Evolutionary conservation across 169 alveolate genomes (phyloP).

Genomic region (Besnoitia besnoiti): DNA sequence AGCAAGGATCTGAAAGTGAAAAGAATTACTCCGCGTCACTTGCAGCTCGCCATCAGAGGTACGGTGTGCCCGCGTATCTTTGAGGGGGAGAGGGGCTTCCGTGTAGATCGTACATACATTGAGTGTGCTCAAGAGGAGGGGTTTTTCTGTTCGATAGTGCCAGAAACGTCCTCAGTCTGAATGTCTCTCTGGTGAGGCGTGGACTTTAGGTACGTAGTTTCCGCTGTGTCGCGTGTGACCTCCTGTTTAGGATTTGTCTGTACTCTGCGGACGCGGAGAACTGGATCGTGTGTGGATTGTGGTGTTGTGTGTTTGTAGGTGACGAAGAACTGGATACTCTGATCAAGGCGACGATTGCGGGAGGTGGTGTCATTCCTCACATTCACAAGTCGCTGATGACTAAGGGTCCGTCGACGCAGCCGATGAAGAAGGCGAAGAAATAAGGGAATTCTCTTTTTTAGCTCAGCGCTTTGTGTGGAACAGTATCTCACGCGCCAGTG

Average conservation of each 20-base stretch:
- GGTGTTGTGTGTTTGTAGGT: constrained; percentile 83
- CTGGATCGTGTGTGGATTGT: neutral
- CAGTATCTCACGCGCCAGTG: neutral
- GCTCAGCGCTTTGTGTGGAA: neutral
- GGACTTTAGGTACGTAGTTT: no score
- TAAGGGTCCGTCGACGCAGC: constrained; percentile 68
- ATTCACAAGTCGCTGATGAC: constrained; percentile 85
- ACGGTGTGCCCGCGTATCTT: neutral
- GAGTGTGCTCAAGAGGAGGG: no score
- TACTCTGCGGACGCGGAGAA: no score
- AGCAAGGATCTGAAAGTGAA: constrained; percentile 97
- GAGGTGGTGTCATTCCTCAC: constrained; percentile 99
- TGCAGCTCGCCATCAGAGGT: constrained; percentile 92
- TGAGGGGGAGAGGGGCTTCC: no score
- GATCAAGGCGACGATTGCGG: constrained; percentile 99
- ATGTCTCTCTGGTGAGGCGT: no score
- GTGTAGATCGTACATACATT: no score
- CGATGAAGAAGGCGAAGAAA: constrained; percentile 63
- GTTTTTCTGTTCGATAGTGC: no score
- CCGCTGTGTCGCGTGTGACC: no score
- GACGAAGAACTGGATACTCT: constrained; percentile 98
- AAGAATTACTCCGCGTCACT: constrained; percentile 96
- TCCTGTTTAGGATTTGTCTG: no score
- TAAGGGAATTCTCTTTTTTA: neutral
- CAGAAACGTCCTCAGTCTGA: no score